phyloP scores from a whole-genome alignment of 805 yeast genomes.

The Kodamaea hsintzibuensis region DNA sequence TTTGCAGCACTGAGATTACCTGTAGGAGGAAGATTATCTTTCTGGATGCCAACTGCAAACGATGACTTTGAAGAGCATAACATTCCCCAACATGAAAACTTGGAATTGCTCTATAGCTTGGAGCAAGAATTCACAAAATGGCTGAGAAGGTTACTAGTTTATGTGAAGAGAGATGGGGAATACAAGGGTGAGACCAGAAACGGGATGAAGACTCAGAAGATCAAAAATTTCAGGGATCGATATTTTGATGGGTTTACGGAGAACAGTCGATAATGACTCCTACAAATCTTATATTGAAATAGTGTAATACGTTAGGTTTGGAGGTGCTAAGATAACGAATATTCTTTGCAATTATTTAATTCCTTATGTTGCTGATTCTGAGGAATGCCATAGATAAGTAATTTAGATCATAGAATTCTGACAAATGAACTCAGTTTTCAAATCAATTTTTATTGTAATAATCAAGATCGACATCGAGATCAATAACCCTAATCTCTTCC shows the following conservation, averaged over 20 bases:
- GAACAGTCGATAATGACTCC: slow-evolving; percentile 21
- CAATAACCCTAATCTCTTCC: too few relatives aligned
- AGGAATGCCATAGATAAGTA: too few relatives aligned
- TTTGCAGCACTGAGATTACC: slow-evolving; percentile 76
- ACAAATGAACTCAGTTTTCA: too few relatives aligned
- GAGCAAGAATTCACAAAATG: slow-evolving; percentile 91
- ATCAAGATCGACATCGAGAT: too few relatives aligned
- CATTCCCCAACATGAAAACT: slow-evolving; percentile 75
- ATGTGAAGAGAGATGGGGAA: slow-evolving; percentile 58
- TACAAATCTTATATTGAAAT: background rate
- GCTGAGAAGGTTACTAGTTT: slow-evolving; percentile 85
- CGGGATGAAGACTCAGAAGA: slow-evolving; percentile 48
- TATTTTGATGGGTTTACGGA: slow-evolving; percentile 69
- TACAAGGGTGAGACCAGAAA: slow-evolving; percentile 51
- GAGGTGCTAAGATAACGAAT: background rate
- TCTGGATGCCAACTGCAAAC: slow-evolving; percentile 98
- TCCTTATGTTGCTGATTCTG: too few relatives aligned
- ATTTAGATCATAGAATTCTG: too few relatives aligned
- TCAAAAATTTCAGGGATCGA: slow-evolving; percentile 65
- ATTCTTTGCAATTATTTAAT: too few relatives aligned
- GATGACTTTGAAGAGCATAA: slow-evolving; percentile 69
- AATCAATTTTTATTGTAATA: too few relatives aligned
- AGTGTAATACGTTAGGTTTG: background rate
- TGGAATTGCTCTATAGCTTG: slow-evolving; percentile 70
- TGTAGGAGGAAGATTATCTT: slow-evolving; percentile 76